Evolutionary conservation across 2,329 filamentous ascomycete species (phyloP).

Genomic region (Xylariales sp.): DNA sequence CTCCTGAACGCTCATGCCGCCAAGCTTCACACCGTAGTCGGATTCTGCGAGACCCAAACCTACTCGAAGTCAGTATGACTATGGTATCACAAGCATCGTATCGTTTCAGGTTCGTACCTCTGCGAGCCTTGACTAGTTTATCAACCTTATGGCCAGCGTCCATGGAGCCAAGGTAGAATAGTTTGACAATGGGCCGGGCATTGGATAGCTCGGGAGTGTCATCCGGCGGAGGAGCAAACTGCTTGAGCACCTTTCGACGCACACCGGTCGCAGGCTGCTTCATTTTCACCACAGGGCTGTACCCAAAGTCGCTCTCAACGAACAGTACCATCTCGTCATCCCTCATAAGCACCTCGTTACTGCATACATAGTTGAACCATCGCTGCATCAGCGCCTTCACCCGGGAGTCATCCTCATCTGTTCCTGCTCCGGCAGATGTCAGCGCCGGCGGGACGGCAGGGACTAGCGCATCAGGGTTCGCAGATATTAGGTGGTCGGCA

Average conservation of each 20-base stretch:
- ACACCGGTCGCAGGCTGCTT: conserved; percentile 97
- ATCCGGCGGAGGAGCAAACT: conserved; percentile 95
- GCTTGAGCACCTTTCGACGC: conserved; percentile 90
- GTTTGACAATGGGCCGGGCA: conserved; percentile 84
- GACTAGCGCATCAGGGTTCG: conserved; percentile 93
- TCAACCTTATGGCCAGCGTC: conserved; percentile 97
- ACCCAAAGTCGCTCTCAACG: conserved; percentile 98
- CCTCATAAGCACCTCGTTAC: conserved; percentile 85
- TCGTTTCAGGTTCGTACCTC: conserved; percentile 76
- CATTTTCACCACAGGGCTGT: conserved; percentile 90
- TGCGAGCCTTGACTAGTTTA: conserved; percentile 82
- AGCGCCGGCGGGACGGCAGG: conserved; percentile 92
- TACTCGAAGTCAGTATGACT: conserved; percentile 36
- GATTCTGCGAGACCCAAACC: conserved; percentile 88
- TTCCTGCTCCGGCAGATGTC: conserved; percentile 90
- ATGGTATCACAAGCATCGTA: no score
- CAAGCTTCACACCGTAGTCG: conserved; percentile 87
- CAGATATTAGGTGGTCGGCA: conserved; percentile 91
- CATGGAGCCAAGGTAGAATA: conserved; percentile 94
- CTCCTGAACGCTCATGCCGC: conserved; percentile 83
- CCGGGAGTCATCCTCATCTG: conserved; percentile 87
- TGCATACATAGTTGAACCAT: conserved; percentile 92
- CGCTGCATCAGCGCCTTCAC: conserved; percentile 87
- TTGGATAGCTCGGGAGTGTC: conserved; percentile 93
- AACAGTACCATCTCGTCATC: conserved; percentile 98